Percentiles rank a stretch among this genome's conserved stretches.
phyloP scores from a whole-genome alignment of 208 protist genomes.

The Leishmania gerbilli region DNA sequence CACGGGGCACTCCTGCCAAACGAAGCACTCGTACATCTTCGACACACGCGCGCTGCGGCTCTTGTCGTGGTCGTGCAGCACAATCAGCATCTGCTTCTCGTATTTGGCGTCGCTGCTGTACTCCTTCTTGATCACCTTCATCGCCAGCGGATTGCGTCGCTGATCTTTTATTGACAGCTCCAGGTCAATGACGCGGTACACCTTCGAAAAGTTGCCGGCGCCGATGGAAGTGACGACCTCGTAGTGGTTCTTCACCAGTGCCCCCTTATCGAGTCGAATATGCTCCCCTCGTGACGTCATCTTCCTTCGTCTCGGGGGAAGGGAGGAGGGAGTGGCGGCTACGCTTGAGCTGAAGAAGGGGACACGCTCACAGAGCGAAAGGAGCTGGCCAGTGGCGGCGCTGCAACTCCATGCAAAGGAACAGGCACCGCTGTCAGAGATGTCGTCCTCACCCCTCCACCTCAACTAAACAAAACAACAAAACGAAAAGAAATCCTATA shows the following conservation, averaged over 20 bases:
- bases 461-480: neutral
- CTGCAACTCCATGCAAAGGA: neutral
- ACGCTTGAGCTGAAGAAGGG: neutral
- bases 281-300: constrained; percentile 57
- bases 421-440: neutral
- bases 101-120: constrained; percentile 79
- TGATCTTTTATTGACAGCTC: constrained; percentile 12
- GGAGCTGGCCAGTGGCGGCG: too few species aligned
- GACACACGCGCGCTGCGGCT: constrained; percentile 40
- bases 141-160: constrained; percentile 42
- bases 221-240: constrained; percentile 68
- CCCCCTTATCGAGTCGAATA: constrained; percentile 49
- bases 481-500: neutral
- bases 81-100: constrained; percentile 77
- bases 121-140: constrained; percentile 87
- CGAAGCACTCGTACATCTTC: constrained; percentile 78
- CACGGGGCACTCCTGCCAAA: constrained; percentile 66
- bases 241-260: constrained; percentile 65
- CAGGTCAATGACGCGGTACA: constrained; percentile 68
- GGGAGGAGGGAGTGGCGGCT: neutral
- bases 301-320: neutral
- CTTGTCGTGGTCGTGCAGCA: constrained; percentile 55
- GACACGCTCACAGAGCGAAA: neutral
- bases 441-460: neutral
- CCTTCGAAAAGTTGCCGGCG: constrained; percentile 84